Evolutionary conservation across 2,329 filamentous ascomycete species (phyloP).

Genomic region (Fusarium transvaalense): DNA sequence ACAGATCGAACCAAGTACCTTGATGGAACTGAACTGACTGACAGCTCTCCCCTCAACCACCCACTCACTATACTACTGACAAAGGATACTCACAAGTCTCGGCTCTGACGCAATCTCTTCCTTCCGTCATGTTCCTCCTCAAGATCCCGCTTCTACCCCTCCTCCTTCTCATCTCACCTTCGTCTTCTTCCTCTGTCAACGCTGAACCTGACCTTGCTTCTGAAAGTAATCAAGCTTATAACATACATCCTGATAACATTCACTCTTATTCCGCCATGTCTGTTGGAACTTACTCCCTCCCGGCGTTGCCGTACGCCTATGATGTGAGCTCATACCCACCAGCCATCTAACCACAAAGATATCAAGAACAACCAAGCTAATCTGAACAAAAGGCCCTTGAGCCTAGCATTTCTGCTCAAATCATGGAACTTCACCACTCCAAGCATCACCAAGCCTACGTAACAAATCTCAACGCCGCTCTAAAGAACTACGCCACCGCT

Average conservation of each 20-base stretch:
- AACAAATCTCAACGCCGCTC: constrained; percentile 77
- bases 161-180: constrained; percentile 26
- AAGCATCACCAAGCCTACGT: constrained; percentile 87
- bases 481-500: constrained; percentile 70
- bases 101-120: constrained; percentile 38
- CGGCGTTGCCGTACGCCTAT: constrained; percentile 76
- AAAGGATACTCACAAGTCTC: constrained; percentile 17
- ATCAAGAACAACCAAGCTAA: background rate
- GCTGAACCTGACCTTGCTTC: constrained; percentile 8
- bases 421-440: constrained; percentile 84
- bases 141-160: constrained; percentile 36
- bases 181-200: constrained; percentile 5
- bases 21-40: constrained; percentile 34
- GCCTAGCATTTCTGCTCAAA: constrained; percentile 79
- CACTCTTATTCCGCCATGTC: constrained; percentile 51
- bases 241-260: background rate
- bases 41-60: background rate
- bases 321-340: constrained; percentile 64
- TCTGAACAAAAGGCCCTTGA: constrained; percentile 69
- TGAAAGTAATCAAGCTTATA: background rate
- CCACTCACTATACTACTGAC: background rate
- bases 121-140: constrained; percentile 25
- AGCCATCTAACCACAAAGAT: background rate
- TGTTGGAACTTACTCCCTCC: constrained; percentile 67
- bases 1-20: constrained; percentile 19